These are phyloP conservation scores for Mycena citricolor DNA, from an alignment of 1,284 basidiomycete genomes.

Conservation along the genomic window DNA sequence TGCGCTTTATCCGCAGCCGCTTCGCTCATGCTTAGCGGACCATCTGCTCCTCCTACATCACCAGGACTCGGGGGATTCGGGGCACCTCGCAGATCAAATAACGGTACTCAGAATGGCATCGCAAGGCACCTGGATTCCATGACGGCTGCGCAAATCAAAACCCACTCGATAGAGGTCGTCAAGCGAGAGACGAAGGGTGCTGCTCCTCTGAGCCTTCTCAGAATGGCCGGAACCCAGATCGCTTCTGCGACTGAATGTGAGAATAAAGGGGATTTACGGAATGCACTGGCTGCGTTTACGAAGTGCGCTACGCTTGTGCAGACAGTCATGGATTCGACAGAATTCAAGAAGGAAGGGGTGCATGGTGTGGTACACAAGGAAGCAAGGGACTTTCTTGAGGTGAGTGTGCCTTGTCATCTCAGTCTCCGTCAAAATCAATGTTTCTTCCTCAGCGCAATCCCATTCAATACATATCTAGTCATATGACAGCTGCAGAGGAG, in stretches of 20 bases:
- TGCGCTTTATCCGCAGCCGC: too few species aligned
- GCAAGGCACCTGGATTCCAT: conserved; percentile 31
- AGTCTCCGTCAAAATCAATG: too few species aligned
- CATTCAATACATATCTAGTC: conserved; percentile 45
- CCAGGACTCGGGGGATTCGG: conserved; percentile 17
- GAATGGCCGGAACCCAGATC: conserved; percentile 56
- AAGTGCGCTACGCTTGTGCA: conserved; percentile 58
- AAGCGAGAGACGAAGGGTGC: conserved; percentile 52
- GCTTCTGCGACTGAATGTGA: conserved; percentile 50
- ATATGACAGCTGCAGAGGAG: conserved; percentile 52
- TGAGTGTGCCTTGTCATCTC: too few species aligned
- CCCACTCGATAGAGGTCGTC: conserved; percentile 57
- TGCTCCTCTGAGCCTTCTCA: conserved; percentile 57
- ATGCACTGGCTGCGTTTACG: conserved; percentile 56
- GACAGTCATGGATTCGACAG: conserved; percentile 56
- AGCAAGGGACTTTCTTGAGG: conserved; percentile 54
- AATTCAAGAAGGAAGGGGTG: conserved; percentile 50
- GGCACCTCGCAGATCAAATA: conserved; percentile 4
- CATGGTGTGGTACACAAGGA: conserved; percentile 38
- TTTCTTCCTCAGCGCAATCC: conserved; percentile 46
- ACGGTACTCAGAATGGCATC: conserved; percentile 10
- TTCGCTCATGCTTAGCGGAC: conserved; percentile 20
- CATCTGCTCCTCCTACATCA: conserved; percentile 16
- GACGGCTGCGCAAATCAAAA: conserved; percentile 64
- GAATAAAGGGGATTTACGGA: conserved; percentile 55